These are phyloP conservation scores for Termitomyces sp. DNA, from an alignment of 768 basidiomycete genomes.

Conservation along the genomic window DNA sequence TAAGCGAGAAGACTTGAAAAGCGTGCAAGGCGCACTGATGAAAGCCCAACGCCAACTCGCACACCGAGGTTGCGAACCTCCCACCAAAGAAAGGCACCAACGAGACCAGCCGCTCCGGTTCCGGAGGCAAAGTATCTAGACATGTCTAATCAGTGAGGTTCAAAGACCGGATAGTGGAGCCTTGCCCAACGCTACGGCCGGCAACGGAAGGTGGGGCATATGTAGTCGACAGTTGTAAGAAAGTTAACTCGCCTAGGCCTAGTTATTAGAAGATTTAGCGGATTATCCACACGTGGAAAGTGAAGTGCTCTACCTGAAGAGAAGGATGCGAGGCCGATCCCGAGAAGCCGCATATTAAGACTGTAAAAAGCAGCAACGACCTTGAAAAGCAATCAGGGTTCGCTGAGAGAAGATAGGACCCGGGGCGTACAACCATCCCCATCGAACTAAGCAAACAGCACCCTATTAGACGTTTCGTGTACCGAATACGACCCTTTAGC, in stretches of 20 bases:
- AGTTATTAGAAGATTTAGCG: background rate
- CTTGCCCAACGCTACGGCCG: conserved; percentile 76
- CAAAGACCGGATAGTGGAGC: conserved; percentile 9
- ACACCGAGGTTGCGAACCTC: conserved; percentile 83
- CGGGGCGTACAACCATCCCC: conserved; percentile 77
- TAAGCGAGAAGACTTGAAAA: background rate
- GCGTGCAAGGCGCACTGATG: conserved; percentile 48
- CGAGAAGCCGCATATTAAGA: conserved; percentile 66
- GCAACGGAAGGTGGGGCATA: conserved; percentile 60
- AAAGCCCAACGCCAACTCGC: conserved; percentile 73
- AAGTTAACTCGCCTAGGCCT: conserved; percentile 94
- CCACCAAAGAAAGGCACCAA: conserved; percentile 96
- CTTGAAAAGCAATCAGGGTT: conserved; percentile 29
- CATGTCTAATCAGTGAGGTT: background rate
- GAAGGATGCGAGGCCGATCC: conserved; percentile 78
- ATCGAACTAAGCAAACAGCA: conserved; percentile 71
- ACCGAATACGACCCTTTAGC: conserved; percentile 80
- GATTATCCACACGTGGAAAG: background rate
- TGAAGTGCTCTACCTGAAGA: conserved; percentile 57
- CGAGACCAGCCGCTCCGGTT: conserved; percentile 90
- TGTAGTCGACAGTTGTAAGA: conserved; percentile 83
- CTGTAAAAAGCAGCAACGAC: conserved; percentile 70
- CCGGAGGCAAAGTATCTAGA: conserved; percentile 89
- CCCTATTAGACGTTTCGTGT: conserved; percentile 64
- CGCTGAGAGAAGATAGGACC: conserved; percentile 3